A percentile compares a stretch with the other conserved stretches of the same genome.
Conservation (phyloP, 1,284 basidiomycete genomes). For the Singerocomus inundabilis region DNA sequence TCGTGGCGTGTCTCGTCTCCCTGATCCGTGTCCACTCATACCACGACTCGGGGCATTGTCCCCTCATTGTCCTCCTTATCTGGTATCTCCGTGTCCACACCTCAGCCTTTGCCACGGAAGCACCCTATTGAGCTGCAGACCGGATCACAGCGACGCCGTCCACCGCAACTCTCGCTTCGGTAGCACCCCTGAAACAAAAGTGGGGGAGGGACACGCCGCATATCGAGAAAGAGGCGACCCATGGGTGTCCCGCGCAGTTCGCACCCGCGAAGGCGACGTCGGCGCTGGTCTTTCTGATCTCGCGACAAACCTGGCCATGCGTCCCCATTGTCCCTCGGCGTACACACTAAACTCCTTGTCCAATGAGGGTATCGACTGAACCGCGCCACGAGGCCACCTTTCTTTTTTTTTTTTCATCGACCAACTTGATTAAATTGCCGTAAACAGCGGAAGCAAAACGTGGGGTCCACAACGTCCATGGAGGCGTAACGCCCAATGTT, state of each 20-base stretch:
- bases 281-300: too few relatives aligned
- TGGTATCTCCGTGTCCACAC: slow-evolving; percentile 1
- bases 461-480: slow-evolving; percentile 8
- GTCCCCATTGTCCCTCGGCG: slow-evolving; percentile 9
- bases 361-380: background rate
- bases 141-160: too few relatives aligned
- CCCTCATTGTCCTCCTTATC: background rate
- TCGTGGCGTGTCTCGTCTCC: too few relatives aligned
- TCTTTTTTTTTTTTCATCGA: too few relatives aligned
- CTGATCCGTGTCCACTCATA: background rate
- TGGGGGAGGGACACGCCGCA: too few relatives aligned
- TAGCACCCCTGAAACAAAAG: too few relatives aligned
- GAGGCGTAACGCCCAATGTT: background rate
- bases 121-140: too few relatives aligned
- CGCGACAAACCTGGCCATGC: background rate
- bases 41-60: slow-evolving; percentile 1
- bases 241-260: too few relatives aligned
- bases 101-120: background rate
- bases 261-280: too few relatives aligned
- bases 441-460: slow-evolving; percentile 7
- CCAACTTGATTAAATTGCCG: slow-evolving; percentile 5
- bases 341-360: background rate
- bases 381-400: slow-evolving; percentile 2
- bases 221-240: too few relatives aligned
- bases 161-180: too few relatives aligned